Base-by-base conservation (phyloP, 345 rosid species). In the Eucalyptus tenuipes region DNA sequence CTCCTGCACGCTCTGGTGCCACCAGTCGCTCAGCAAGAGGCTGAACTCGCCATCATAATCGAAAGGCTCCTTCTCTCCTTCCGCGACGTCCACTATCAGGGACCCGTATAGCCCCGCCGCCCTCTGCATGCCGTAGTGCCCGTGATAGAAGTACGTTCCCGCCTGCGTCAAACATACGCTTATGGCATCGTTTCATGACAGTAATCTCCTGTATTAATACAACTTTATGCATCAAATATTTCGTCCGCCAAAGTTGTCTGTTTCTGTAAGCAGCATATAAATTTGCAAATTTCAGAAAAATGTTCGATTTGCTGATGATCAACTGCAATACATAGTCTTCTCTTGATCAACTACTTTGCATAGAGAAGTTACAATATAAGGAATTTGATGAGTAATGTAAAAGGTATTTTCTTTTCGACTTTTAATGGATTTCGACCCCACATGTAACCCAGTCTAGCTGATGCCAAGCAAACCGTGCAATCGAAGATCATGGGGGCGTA, bases 41-140 rank as follows among this genome's bases (percentile, higher is more conserved):
- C 91, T 90, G 71, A 94, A 91, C 89, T 96, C 97, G 6, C 93
- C 95, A 85, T 96, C 98, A 59, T 96, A 96, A 22, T 92, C 95
- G 88, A 97, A 93, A 4, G 95, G 92, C 71, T 96, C 99, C 50
- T 42, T 92, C 90, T 93, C 75, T 79, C 94, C 95, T 42, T 94
- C 89, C 8, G 92, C 94, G 53, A 91, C 93, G 17, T 95, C 93
- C 1, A 95, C 95, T 3, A 97, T 94, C 53, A 97, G 48, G 2
- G 96, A 92, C 18, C 97, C 98, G 40, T 95, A 96, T 2, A 96
- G 81, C 24, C 99, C 98, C 22, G 96, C 97, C 68, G 97, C 93
- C 88, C 99, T 95, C 90, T 96, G 99, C 98, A 96, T 97, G 16
- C 99, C 99, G 47, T 91, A 92, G 88, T 97, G 99, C 52, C 96